Conservation (phyloP, 345 rosid species). For the Aquilaria yunnanensis region DNA sequence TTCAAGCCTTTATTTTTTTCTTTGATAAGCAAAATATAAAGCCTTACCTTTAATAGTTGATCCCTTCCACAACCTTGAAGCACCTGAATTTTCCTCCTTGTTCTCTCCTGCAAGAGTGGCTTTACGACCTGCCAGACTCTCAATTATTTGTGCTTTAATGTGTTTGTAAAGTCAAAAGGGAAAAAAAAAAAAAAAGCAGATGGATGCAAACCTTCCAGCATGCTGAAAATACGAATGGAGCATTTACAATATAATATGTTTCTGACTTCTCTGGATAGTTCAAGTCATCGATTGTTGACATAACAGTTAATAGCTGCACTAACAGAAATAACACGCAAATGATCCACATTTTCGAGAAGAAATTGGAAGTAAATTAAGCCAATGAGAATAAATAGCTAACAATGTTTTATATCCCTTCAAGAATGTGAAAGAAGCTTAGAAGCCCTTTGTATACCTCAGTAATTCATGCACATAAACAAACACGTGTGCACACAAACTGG, state of each 20-base stretch:
- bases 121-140: conserved; percentile 51
- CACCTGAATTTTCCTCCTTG: conserved; percentile 84
- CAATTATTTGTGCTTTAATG: background rate
- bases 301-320: conserved; percentile 72
- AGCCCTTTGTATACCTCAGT: too few relatives aligned
- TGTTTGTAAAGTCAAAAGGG: background rate
- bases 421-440: too few relatives aligned
- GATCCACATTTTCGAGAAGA: background rate
- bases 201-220: conserved; percentile 73
- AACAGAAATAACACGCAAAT: conserved; percentile 6
- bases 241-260: conserved; percentile 85
- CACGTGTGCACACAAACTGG: too few relatives aligned
- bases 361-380: too few relatives aligned
- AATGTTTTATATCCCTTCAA: too few relatives aligned
- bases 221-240: conserved; percentile 82
- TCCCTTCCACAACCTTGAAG: conserved; percentile 77
- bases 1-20: too few relatives aligned
- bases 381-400: too few relatives aligned
- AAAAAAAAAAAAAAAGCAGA: background rate
- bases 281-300: conserved; percentile 82
- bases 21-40: background rate
- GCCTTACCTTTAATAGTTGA: conserved; percentile 76
- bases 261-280: conserved; percentile 96
- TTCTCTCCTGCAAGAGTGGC: conserved; percentile 94
- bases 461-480: too few relatives aligned